These are phyloP conservation scores for Plasmodium cynomolgi DNA, from an alignment of 169 alveolate species.

Conservation along the genomic window DNA sequence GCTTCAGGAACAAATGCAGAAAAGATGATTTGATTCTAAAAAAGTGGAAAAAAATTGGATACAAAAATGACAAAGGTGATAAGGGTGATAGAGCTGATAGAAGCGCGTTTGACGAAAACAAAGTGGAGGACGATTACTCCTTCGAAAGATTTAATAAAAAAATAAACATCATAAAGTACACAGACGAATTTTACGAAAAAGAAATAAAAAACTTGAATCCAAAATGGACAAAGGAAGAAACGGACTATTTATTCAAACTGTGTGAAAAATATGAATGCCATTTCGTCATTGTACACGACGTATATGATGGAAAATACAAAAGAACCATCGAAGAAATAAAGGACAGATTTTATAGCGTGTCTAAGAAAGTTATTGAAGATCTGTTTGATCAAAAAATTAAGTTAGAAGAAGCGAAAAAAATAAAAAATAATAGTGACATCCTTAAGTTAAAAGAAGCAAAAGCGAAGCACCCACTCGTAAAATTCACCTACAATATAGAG, in stretches of 20 bases:
- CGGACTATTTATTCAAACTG: constrained; percentile 86
- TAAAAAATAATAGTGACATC: constrained; percentile 83
- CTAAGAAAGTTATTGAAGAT: constrained; percentile 86
- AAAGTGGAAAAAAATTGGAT: constrained; percentile 82
- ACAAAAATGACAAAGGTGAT: constrained; percentile 57
- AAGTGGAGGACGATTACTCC: constrained; percentile 77
- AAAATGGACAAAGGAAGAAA: constrained; percentile 89
- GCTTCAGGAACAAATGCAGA: constrained; percentile 83
- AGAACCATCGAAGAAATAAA: constrained; percentile 87
- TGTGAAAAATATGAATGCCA: constrained; percentile 89
- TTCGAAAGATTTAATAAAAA: constrained; percentile 83
- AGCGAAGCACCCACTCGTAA: constrained; percentile 86
- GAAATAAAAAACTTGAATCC: constrained; percentile 48
- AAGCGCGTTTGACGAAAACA: constrained; percentile 18
- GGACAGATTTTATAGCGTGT: constrained; percentile 87
- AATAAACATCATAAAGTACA: constrained; percentile 80
- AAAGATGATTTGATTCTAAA: constrained; percentile 81
- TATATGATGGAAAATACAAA: constrained; percentile 81
- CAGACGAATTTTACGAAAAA: constrained; percentile 82
- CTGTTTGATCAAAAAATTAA: constrained; percentile 85
- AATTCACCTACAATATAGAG: constrained; percentile 85
- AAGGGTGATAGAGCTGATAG: background rate
- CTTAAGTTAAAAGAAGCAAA: constrained; percentile 85
- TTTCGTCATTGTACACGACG: constrained; percentile 86
- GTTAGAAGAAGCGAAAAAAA: constrained; percentile 83